phyloP scores from a whole-genome alignment of 345 rosid species.

The Hibiscus syriacus region DNA sequence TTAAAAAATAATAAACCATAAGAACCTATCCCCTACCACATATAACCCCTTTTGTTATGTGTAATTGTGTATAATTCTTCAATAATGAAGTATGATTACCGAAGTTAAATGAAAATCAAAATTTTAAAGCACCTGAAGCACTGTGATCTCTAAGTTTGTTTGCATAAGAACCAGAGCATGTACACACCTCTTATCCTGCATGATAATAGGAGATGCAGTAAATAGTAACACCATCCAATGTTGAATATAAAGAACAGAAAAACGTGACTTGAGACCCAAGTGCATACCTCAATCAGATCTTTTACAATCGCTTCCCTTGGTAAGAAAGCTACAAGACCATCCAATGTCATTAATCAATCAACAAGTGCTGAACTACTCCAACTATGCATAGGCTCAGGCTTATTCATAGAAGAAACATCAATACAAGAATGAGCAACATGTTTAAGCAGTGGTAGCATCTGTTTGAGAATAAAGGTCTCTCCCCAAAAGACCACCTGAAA shows the following conservation, averaged over 20 bases:
- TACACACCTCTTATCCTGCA: conserved; percentile 59
- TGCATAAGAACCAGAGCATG: conserved; percentile 70
- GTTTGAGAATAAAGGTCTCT: conserved; percentile 57
- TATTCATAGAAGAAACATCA: conserved; percentile 47
- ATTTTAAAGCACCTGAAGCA: conserved; percentile 59
- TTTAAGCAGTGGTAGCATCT: conserved; percentile 85
- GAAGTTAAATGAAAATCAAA: conserved; percentile 9
- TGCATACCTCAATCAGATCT: conserved; percentile 71
- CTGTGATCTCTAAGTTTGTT: conserved; percentile 51
- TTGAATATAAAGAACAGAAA: conserved; percentile 10
- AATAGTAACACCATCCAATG: conserved; percentile 3
- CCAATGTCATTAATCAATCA: conserved; percentile 72
- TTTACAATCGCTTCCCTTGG: conserved; percentile 61
- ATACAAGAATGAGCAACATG: conserved; percentile 60
- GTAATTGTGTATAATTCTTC: not conserved
- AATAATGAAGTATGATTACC: not conserved
- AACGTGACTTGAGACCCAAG: conserved; percentile 10
- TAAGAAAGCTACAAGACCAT: conserved; percentile 63
- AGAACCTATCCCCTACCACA: not conserved
- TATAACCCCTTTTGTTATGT: not conserved
- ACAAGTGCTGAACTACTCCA: conserved; percentile 75
- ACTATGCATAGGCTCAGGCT: conserved; percentile 79
- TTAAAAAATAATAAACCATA: not conserved
- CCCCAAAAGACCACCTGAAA: conserved; percentile 88
- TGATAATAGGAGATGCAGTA: conserved; percentile 18